Evolutionary conservation across 257 asterid genomes (phyloP), one percentile per base, ranked within the genome.

Genomic region (Anisodus tanguticus): DNA sequence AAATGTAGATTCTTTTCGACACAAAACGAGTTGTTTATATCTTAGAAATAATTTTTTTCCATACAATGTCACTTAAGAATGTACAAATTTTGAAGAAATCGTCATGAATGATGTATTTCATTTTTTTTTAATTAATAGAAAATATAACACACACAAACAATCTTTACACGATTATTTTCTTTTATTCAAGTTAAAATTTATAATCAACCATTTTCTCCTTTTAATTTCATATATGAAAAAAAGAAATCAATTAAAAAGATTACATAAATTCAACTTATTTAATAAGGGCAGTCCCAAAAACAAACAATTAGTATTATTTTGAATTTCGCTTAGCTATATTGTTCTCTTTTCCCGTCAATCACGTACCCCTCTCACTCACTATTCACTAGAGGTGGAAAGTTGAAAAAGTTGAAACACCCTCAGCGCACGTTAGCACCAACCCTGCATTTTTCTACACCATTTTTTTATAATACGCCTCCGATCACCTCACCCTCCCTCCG

Each of bases 341-440:
- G 35, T 31, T 31, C 35, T 31, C 35, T 1, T 31, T 31, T 31
- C 84, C 49, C 51, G 63, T 81, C 84, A 81, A 45, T 81, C 19
- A 22, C 49, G 84, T 88, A 70, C 88, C 89, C 86, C 47, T 87
- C 45, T 41, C 45, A 41, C 45, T 41, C 45, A 13, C 85, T 69
- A 70, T 57, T 80, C 80, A 84, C 79, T 81, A 22, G 26, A 22
- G 26, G 26, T 74, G 31, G 47, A 77, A 77, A 31, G 84, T 43
- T 19, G 84, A 80, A 80, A 80, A 22, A 22, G 26, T 22, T 22
- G 26, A 22, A 70, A 82, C 86, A 87, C 90, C 87, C 88, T 63
- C 90, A 80, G 92, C 89, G 91, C 94, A 91, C 92, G 94, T 90
- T 87, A 89, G 89, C 88, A 83, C 86, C 49, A 8, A 41, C 80